Evolutionary conservation across 306 rosid genomes (phyloP).

Genomic region (Myrica gale): DNA sequence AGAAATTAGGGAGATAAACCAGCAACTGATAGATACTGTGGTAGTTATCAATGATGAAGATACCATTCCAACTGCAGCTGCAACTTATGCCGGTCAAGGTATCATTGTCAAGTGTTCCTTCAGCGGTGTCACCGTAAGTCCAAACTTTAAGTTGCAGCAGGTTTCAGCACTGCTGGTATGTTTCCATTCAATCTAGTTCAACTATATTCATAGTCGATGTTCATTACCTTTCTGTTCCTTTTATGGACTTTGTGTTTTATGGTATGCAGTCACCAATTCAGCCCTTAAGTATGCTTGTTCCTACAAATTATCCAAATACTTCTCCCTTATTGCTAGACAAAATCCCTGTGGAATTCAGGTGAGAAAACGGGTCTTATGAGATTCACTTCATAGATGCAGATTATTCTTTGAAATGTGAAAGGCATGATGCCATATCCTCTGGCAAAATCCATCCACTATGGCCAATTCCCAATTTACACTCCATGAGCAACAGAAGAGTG

Average conservation of each 20-base stretch:
- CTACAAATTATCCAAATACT: slow-evolving; percentile 36
- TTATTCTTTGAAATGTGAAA: background rate
- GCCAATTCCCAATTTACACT: background rate
- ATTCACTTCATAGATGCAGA: slow-evolving; percentile 1
- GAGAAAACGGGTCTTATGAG: background rate
- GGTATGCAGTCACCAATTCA: slow-evolving; percentile 36
- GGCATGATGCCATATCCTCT: background rate
- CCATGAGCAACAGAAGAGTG: background rate
- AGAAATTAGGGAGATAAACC: slow-evolving; percentile 44
- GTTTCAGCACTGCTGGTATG: slow-evolving; percentile 30
- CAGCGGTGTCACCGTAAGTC: slow-evolving; percentile 27
- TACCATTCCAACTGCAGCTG: slow-evolving; percentile 16
- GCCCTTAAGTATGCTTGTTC: slow-evolving; percentile 39
- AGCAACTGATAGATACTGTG: slow-evolving; percentile 31
- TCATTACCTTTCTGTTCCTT: background rate
- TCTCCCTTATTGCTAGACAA: slow-evolving; percentile 32
- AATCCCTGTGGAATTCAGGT: slow-evolving; percentile 34
- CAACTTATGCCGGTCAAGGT: slow-evolving; percentile 27
- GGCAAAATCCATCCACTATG: background rate
- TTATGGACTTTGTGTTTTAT: slow-evolving; percentile 6
- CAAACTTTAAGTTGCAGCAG: background rate
- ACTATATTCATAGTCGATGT: background rate
- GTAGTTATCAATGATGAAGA: slow-evolving; percentile 31
- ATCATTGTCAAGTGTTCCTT: slow-evolving; percentile 26
- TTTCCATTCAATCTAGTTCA: slow-evolving; percentile 9